Percentiles rank a stretch among this genome's conserved stretches.
phyloP scores from a whole-genome alignment of 352 stramenopile species.

The Pythium phragmiticola region DNA sequence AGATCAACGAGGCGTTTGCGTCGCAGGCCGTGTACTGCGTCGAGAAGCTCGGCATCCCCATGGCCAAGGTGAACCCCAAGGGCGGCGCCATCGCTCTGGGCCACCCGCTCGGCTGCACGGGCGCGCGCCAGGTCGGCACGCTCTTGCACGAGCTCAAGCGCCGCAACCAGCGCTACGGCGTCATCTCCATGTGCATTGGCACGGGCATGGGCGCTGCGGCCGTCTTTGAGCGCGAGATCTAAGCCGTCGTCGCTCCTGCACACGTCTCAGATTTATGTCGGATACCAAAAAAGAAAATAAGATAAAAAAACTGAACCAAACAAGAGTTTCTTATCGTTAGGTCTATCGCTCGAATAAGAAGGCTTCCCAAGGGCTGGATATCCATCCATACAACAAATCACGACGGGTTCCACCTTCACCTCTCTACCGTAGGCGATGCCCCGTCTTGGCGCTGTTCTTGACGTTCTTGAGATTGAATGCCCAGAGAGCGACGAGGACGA shows the following conservation, averaged over 20 bases:
- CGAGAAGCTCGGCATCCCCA: conserved; percentile 72
- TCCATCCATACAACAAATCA: no score
- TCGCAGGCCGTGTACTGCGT: conserved; percentile 85
- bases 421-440: conserved; percentile 18
- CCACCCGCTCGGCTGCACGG: conserved; percentile 89
- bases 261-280: background rate
- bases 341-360: background rate
- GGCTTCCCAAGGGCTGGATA: background rate
- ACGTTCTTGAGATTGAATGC: conserved; percentile 60
- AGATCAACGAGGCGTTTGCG: conserved; percentile 93
- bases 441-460: conserved; percentile 46
- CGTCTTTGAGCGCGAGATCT: conserved; percentile 84
- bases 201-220: conserved; percentile 93
- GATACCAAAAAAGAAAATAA: background rate
- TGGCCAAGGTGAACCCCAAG: conserved; percentile 89
- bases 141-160: conserved; percentile 91
- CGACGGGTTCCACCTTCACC: background rate
- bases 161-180: conserved; percentile 77
- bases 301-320: background rate
- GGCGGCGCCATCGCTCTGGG: conserved; percentile 88
- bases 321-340: background rate
- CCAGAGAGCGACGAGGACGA: conserved; percentile 53
- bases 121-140: conserved; percentile 89
- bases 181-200: conserved; percentile 96
- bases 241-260: background rate